Percentiles rank a stretch among this genome's conserved stretches.
Evolutionary conservation across 2,329 filamentous ascomycete genomes (phyloP).

Genomic region (Dryadomyces quercus-mongolicae): DNA sequence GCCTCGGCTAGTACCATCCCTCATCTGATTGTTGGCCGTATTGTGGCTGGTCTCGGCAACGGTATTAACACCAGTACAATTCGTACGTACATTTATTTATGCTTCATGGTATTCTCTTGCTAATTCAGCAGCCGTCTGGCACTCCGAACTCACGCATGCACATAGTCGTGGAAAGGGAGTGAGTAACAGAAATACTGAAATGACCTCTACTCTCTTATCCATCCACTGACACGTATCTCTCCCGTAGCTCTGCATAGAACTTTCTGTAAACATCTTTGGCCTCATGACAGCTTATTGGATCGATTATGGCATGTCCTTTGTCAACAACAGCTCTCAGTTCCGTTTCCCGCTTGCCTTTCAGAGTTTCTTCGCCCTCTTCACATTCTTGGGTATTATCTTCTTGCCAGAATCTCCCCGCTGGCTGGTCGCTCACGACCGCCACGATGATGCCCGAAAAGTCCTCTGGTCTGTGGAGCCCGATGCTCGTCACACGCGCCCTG

Average conservation of each 20-base stretch:
- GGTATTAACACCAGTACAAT: conserved; percentile 35
- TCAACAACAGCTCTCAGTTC: conserved; percentile 16
- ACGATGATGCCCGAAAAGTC: conserved; percentile 19
- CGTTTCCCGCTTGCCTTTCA: conserved; percentile 18
- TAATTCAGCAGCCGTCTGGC: background rate
- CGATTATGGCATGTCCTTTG: conserved; percentile 18
- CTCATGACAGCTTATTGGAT: conserved; percentile 13
- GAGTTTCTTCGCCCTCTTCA: conserved; percentile 16
- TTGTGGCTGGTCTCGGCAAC: conserved; percentile 42
- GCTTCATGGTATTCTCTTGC: conserved; percentile 16
- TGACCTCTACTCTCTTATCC: no score
- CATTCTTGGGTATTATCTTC: conserved; percentile 18
- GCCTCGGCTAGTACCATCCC: conserved; percentile 24
- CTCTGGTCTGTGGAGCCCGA: conserved; percentile 7
- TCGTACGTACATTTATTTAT: conserved; percentile 30
- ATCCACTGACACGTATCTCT: no score
- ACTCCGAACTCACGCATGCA: background rate
- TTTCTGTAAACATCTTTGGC: conserved; percentile 17
- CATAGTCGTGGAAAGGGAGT: background rate
- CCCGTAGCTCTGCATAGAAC: background rate
- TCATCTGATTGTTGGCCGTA: conserved; percentile 35
- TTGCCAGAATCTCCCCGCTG: conserved; percentile 34
- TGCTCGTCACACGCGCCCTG: background rate
- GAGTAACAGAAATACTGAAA: no score
- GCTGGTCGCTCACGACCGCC: conserved; percentile 24